Base-by-base conservation (phyloP, 768 basidiomycete species). In the Pisolithus tinctorius region DNA sequence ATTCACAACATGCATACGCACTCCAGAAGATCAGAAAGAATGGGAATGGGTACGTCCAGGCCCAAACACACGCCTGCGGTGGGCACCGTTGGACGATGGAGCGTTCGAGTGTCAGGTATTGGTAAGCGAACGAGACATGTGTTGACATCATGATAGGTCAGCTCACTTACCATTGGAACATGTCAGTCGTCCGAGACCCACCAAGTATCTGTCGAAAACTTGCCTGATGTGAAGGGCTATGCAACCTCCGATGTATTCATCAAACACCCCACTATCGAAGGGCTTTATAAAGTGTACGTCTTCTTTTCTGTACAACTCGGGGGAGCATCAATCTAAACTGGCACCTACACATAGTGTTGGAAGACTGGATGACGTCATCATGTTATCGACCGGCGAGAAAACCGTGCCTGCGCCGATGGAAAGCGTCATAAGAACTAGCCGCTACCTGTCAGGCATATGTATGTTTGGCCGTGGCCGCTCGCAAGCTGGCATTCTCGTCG, bases 181-280 rank as follows among this genome's bases (percentile, higher is more conserved):
- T 13, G 34, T 34, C 5, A 62, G 62, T 30, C 52, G 1, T 39
- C 34, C 7, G 50, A 50, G 9, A 42, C 31, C 1, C 26, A 42
- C 8, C 38, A 30, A 17, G 1, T 57, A 44, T 55, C 60, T 0
- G 39, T 66, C 9, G 52, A 67, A 42, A 78, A 78, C 55, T 46
- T 72, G 1, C 57, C 69, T 1, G 77, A 74, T 2, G 55, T 58
- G 16, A 61, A 64, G 20, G 74, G 70, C 10, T 77, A 75, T 43
- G 64, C 73, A 2, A 76, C 75, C 1, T 60, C 65, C 0, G 79
- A 79, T 57, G 41, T 79, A 2, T 61, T 80, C 14, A 51, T 67
- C 1, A 68, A 70, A 26, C 79, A 80, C 56, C 74, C 78, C 0
- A 69, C 68, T 0, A 71, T 68, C 27, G 51, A 69, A 5, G 64